phyloP scores from a whole-genome alignment of 495 filamentous ascomycete genomes.

The Aspergillus sparsus region DNA sequence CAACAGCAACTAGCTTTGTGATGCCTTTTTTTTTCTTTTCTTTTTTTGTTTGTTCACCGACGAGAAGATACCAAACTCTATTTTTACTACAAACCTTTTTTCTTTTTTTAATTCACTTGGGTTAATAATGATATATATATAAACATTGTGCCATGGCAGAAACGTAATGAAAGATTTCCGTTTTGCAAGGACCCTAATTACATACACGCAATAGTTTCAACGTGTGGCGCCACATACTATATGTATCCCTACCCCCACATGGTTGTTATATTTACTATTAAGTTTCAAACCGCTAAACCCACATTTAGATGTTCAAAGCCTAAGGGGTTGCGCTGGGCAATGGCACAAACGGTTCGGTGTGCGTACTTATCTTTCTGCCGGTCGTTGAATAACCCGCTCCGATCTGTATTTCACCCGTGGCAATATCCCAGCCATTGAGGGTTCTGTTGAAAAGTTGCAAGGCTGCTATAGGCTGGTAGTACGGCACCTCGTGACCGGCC shows the following conservation, averaged over 20 bases:
- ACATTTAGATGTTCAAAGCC: neutral
- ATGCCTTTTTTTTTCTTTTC: neutral
- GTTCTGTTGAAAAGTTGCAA: constrained; percentile 56
- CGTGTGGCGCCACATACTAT: neutral
- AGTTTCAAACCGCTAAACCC: neutral
- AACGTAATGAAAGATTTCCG: no score
- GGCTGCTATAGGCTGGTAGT: constrained; percentile 55
- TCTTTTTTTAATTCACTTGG: no score
- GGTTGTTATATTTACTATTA: neutral
- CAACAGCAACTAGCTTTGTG: neutral
- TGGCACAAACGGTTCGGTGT: constrained; percentile 56
- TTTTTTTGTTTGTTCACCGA: neutral
- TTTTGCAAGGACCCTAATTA: no score
- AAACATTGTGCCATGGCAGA: no score
- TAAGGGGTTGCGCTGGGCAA: constrained; percentile 28
- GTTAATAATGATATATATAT: no score
- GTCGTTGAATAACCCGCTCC: constrained; percentile 45
- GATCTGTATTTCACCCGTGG: constrained; percentile 49
- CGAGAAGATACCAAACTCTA: neutral
- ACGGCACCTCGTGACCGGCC: constrained; percentile 61
- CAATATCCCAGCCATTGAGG: constrained; percentile 54
- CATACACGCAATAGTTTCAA: no score
- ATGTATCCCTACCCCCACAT: neutral
- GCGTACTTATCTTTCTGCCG: constrained; percentile 54
- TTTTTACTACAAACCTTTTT: no score